A percentile compares a stretch with the other conserved stretches of the same genome.
Conservation (phyloP, 805 yeast genomes). For the Debaryomyces hansenii region DNA sequence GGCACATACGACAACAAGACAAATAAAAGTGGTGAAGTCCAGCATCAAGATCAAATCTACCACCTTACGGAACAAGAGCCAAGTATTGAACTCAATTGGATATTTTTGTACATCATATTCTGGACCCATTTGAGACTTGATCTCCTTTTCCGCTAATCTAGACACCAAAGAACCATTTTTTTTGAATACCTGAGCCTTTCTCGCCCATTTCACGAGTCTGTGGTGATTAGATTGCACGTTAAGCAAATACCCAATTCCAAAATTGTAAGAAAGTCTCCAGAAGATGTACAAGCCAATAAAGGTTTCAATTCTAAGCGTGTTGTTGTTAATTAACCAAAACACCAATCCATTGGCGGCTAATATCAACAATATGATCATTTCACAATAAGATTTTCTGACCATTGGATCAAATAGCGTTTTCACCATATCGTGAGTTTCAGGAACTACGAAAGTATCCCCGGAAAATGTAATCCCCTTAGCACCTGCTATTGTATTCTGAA, state of each 20-base stretch:
- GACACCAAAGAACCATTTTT: slow-evolving; percentile 34
- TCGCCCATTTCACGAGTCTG: slow-evolving; percentile 53
- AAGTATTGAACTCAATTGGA: slow-evolving; percentile 78
- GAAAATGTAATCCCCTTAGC: slow-evolving; percentile 45
- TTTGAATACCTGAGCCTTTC: slow-evolving; percentile 25
- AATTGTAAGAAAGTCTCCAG: slow-evolving; percentile 76
- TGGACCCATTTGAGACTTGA: slow-evolving; percentile 40
- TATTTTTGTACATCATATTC: slow-evolving; percentile 25
- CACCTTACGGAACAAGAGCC: slow-evolving; percentile 76
- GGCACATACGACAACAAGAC: slow-evolving; percentile 56
- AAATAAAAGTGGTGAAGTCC: slow-evolving; percentile 74
- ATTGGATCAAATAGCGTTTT: slow-evolving; percentile 78
- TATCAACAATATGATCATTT: slow-evolving; percentile 52
- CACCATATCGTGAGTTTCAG: slow-evolving; percentile 81
- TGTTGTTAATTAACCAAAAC: slow-evolving; percentile 26
- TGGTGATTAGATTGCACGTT: slow-evolving; percentile 64
- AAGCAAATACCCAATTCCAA: slow-evolving; percentile 74
- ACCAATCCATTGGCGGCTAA: slow-evolving; percentile 32
- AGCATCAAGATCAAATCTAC: slow-evolving; percentile 84
- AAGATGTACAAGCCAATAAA: slow-evolving; percentile 61
- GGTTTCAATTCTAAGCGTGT: slow-evolving; percentile 24
- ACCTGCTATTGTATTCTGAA: slow-evolving; percentile 21
- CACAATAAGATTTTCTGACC: slow-evolving; percentile 64
- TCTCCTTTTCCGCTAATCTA: slow-evolving; percentile 33
- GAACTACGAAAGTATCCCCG: slow-evolving; percentile 48